A percentile compares a stretch with the other conserved stretches of the same genome.
These are phyloP conservation scores for Neocallimastix lanati DNA, from an alignment of 192 early-diverging fungal genomes.

Conservation along the genomic window DNA sequence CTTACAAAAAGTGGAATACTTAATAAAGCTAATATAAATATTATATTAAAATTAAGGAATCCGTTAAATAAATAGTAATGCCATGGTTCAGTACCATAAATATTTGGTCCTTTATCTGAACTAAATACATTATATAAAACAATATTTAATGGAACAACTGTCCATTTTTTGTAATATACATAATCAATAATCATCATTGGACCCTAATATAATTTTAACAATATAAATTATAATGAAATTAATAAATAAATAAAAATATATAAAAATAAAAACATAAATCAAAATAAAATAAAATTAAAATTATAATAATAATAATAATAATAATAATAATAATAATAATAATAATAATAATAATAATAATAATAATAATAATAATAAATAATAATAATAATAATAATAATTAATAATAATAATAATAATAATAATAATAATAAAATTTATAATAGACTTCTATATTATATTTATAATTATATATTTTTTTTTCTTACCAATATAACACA, in stretches of 20 bases:
- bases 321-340: too few relatives aligned
- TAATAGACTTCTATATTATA: too few relatives aligned
- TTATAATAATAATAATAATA: slow-evolving; percentile 9
- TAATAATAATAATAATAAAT: slow-evolving; percentile 10
- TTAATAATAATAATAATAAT: too few relatives aligned
- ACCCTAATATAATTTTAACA: slow-evolving; percentile 13
- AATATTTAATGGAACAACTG: slow-evolving; percentile 69
- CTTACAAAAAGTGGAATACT: slow-evolving; percentile 43
- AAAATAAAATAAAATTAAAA: slow-evolving; percentile 10
- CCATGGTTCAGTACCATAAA: slow-evolving; percentile 62
- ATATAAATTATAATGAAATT: too few relatives aligned
- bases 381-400: not conserved
- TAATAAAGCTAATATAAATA: slow-evolving; percentile 51
- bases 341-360: too few relatives aligned
- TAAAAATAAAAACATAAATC: not conserved
- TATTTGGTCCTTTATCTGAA: not conserved
- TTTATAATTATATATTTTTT: too few relatives aligned
- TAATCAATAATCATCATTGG: slow-evolving; percentile 53
- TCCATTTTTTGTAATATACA: slow-evolving; percentile 48
- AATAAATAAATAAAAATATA: too few relatives aligned
- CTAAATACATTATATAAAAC: slow-evolving; percentile 81
- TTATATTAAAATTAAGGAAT: slow-evolving; percentile 73
- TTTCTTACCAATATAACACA: not conserved
- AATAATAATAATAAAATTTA: too few relatives aligned
- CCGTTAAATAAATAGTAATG: slow-evolving; percentile 82